Evolutionary conservation across 805 yeast species (phyloP), one percentile per base, ranked within the genome.

Genomic region (Tetrapisispora nanseiensis): DNA sequence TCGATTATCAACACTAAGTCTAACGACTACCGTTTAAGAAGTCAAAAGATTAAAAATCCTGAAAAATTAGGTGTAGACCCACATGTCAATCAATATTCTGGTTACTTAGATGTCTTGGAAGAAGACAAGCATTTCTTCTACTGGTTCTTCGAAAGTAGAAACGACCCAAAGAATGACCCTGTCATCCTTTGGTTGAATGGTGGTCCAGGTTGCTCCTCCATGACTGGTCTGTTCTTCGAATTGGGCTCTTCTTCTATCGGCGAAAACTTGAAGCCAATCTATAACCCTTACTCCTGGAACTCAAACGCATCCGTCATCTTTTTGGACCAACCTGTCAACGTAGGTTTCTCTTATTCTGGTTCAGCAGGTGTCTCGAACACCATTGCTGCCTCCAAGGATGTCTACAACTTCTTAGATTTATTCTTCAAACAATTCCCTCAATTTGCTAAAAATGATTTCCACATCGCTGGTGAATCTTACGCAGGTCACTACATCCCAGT

Each of bases 141-240:
- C 69, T 87, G 95, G 95, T 80, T 82, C 56, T 90, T 90, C 53
- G 97, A 89, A 64, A 82, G 94, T 40, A 78, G 96, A 67, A 80
- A 80, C 55, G 86, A 86, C 61, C 97, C 97, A 4, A 65, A 62
- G 41, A 84, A 69, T 41, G 97, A 90, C 63, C 97, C 97, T 2
- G 72, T 87, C 19, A 73, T 90, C 42, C 64, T 82, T 49, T 83
- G 90, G 97, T 70, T 89, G 53, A 89, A 89, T 59, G 97, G 97
- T 50, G 96, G 97, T 5, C 97, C 97, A 29, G 97, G 97, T 11
- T 89, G 97, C 60, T 85, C 95, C 0, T 85, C 95, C 1, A 66
- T 86, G 58, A 85, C 94, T 27, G 97, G 97, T 8, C 68, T 89
- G 44, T 77, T 90, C 54, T 86, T 89, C 56, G 97, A 90, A 62